Evolutionary conservation across 805 yeast species (phyloP).

Genomic region (baker's yeast (Saccharomyces cerevisiae)): DNA sequence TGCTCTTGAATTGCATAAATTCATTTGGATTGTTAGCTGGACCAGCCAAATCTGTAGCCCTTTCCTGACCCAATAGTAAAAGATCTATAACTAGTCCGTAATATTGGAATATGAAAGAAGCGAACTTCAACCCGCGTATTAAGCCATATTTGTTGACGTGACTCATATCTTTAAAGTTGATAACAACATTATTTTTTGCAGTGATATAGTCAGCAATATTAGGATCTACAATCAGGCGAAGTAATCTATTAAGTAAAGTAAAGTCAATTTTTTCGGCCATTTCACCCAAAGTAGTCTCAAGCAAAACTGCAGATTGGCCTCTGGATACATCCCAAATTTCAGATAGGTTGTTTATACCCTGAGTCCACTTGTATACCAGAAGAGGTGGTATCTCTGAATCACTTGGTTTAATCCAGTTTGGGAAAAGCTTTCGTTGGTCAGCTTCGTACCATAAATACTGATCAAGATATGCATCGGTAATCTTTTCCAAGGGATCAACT

Average conservation of each 20-base stretch:
- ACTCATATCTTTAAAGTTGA: slow-evolving; percentile 90
- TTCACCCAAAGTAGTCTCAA: slow-evolving; percentile 66
- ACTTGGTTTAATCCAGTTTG: slow-evolving; percentile 93
- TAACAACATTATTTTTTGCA: slow-evolving; percentile 74
- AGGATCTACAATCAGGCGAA: slow-evolving; percentile 77
- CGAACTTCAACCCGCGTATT: slow-evolving; percentile 80
- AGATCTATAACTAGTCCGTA: slow-evolving; percentile 83
- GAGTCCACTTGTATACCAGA: slow-evolving; percentile 88
- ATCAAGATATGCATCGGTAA: slow-evolving; percentile 91
- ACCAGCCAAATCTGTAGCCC: slow-evolving; percentile 86
- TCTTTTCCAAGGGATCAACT: slow-evolving; percentile 86
- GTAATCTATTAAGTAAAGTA: slow-evolving; percentile 71
- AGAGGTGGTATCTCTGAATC: slow-evolving; percentile 91
- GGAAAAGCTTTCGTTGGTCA: slow-evolving; percentile 77
- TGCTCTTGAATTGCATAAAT: slow-evolving; percentile 62
- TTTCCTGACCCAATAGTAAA: slow-evolving; percentile 70
- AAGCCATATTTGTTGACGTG: slow-evolving; percentile 86
- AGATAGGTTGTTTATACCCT: slow-evolving; percentile 72
- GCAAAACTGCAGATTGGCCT: slow-evolving; percentile 75
- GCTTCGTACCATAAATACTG: slow-evolving; percentile 96
- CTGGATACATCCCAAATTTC: slow-evolving; percentile 69
- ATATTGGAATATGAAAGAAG: slow-evolving; percentile 82
- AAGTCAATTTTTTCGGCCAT: slow-evolving; percentile 82
- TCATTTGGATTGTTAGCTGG: slow-evolving; percentile 60
- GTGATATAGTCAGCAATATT: slow-evolving; percentile 91